These are phyloP conservation scores for Ogataea hybrid DNA, from an alignment of 1,139 yeast species.

Conservation along the genomic window DNA sequence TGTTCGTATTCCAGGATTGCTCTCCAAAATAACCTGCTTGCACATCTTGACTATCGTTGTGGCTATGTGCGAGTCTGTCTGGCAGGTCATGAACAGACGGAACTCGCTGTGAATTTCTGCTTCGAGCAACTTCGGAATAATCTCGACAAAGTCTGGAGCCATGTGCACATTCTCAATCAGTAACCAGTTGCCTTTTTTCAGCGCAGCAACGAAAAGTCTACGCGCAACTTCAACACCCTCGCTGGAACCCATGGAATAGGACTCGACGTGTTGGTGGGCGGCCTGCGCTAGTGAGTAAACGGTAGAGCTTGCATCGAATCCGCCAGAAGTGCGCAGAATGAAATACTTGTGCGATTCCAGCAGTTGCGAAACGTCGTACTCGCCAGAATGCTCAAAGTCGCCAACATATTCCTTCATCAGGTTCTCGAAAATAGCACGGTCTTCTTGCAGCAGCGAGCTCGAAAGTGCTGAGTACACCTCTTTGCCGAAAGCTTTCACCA, in stretches of 20 bases:
- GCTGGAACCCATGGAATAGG: conserved; percentile 72
- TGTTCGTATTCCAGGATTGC: conserved; percentile 57
- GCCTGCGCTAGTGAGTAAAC: conserved; percentile 45
- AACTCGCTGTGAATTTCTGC: conserved; percentile 35
- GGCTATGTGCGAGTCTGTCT: conserved; percentile 50
- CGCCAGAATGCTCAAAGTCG: conserved; percentile 1
- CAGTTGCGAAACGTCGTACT: conserved; percentile 11
- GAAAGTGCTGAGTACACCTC: conserved; percentile 48
- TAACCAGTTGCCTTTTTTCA: conserved; percentile 60
- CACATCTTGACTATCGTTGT: conserved; percentile 51
- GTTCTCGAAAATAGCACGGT: conserved; percentile 47
- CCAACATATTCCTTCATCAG: conserved; percentile 3
- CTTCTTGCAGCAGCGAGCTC: conserved; percentile 49
- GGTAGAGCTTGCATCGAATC: conserved; percentile 64
- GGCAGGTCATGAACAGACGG: conserved; percentile 61
- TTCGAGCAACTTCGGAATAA: conserved; percentile 47
- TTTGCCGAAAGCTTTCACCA: conserved; percentile 41
- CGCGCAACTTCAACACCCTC: conserved; percentile 65
- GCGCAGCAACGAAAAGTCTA: conserved; percentile 46
- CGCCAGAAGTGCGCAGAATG: conserved; percentile 57
- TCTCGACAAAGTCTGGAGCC: conserved; percentile 61
- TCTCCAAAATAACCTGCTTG: conserved; percentile 56
- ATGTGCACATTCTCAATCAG: conserved; percentile 77
- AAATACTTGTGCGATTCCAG: conserved; percentile 24
- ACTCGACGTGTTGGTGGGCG: conserved; percentile 31